Evolutionary conservation across 1,284 basidiomycete genomes (phyloP).

Genomic region (Cerioporus squamosus): DNA sequence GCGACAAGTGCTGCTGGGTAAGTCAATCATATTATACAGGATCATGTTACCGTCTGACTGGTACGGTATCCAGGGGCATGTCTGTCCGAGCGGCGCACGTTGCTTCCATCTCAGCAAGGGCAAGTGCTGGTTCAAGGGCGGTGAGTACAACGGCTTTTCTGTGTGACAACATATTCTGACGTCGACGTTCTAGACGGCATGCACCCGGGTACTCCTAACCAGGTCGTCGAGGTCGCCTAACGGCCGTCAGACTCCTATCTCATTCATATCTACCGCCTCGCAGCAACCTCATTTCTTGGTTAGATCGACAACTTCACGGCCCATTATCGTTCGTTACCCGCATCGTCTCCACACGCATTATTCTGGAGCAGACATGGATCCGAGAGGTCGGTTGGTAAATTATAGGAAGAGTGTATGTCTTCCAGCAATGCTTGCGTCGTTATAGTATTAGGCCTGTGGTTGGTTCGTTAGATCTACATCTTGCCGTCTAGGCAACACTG

Average conservation of each 20-base stretch:
- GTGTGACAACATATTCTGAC: not conserved
- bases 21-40: conserved; percentile 2
- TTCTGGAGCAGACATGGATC: conserved; percentile 7
- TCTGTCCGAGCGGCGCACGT: conserved; percentile 77
- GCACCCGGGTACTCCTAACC: conserved; percentile 18
- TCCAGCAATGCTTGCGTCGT: not conserved
- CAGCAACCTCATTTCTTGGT: conserved; percentile 7
- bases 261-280: not conserved
- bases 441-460: conserved; percentile 1
- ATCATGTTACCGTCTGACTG: not conserved
- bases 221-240: conserved; percentile 11
- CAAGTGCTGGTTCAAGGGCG: conserved; percentile 85
- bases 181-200: conserved; percentile 23
- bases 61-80: conserved; percentile 55
- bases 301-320: conserved; percentile 10
- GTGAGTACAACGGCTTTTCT: conserved; percentile 37
- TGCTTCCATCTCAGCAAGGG: conserved; percentile 50
- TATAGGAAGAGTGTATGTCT: conserved; percentile 19
- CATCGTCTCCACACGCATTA: conserved; percentile 3
- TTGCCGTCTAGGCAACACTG: conserved; percentile 4
- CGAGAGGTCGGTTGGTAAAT: conserved; percentile 6
- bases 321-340: not conserved
- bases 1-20: conserved; percentile 69
- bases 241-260: not conserved
- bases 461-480: conserved; percentile 9